These are phyloP conservation scores for Lactarius trivialis DNA, from an alignment of 768 basidiomycete species.

Conservation along the genomic window DNA sequence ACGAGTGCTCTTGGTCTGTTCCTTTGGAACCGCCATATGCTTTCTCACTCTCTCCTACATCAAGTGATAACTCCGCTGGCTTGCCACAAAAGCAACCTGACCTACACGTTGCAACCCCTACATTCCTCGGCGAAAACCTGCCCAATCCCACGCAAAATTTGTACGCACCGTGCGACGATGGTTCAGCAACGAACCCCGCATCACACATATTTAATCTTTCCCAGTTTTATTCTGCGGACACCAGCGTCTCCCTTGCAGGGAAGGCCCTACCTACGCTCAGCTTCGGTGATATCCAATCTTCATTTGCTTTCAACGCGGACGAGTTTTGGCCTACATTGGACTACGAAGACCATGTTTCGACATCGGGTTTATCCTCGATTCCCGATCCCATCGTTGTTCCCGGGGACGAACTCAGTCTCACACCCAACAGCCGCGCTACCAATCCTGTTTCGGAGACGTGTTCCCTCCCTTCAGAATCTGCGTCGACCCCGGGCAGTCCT, in stretches of 20 bases:
- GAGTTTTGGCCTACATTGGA: background rate
- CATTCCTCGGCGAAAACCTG: background rate
- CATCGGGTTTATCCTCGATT: background rate
- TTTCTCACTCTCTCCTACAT: background rate
- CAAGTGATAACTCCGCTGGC: background rate
- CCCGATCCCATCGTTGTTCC: background rate
- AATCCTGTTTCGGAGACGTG: background rate
- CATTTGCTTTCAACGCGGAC: background rate
- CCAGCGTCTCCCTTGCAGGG: background rate
- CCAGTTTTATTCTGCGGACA: slow-evolving; percentile 5
- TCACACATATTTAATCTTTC: slow-evolving; percentile 3
- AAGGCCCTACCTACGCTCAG: background rate
- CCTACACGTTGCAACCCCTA: background rate
- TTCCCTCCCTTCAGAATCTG: background rate
- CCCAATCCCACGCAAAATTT: background rate
- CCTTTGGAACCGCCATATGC: background rate
- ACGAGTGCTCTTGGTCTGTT: slow-evolving; percentile 5
- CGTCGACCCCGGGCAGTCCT: background rate
- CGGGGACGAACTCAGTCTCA: background rate
- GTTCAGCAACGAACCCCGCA: background rate
- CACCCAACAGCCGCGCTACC: background rate
- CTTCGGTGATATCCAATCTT: slow-evolving; percentile 5
- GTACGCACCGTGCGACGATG: background rate
- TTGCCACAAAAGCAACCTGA: background rate
- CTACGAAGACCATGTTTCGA: background rate